Evolutionary conservation across 192 early-diverging fungal species (phyloP), one percentile per base, ranked within the genome.

Genomic region (Rhizoclosmatium globosum): DNA sequence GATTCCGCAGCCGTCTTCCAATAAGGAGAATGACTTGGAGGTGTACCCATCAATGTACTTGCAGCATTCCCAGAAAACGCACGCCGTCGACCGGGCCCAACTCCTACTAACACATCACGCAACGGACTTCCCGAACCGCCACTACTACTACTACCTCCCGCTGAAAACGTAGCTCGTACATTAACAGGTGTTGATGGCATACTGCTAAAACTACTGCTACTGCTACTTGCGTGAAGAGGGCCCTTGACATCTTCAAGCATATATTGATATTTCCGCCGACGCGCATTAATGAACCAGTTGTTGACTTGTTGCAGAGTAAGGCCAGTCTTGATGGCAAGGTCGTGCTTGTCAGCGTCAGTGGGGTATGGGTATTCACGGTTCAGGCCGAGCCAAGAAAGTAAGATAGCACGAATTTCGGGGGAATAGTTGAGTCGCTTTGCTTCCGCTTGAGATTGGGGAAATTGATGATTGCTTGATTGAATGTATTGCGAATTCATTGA

Each of bases 201-300:
- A 31, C 31, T 31, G 31, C 31, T 31, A 31, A 31, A 31, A 31
- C 31, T 31, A 31, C 31, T 31, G 31, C 31, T 31, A 31, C 31
- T 31, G 31, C 31, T 31, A 31, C 31, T 31, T 31, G 31, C 0
- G 31, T 31, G 31, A 31, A 31, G 31, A 31, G 31, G 31, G 31
- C 31, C 31, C 6, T 53, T 53, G 9, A 77, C 75, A 60, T 80
- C 77, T 41, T 86, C 84, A 45, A 88, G 77, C 74, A 89, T 89
- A 15, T 85, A 85, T 68, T 88, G 87, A 56, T 88, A 77, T 46
- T 87, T 89, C 11, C 92, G 80, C 19, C 92, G 77, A 3, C 92
- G 78, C 0, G 92, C 92, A 82, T 93, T 93, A 42, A 93, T 93
- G 68, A 93, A 93, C 92, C 92, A 93, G 75, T 93, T 92, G 68